These are phyloP conservation scores for Margaritispora aquatica DNA, from an alignment of 495 filamentous ascomycete genomes.

Conservation along the genomic window DNA sequence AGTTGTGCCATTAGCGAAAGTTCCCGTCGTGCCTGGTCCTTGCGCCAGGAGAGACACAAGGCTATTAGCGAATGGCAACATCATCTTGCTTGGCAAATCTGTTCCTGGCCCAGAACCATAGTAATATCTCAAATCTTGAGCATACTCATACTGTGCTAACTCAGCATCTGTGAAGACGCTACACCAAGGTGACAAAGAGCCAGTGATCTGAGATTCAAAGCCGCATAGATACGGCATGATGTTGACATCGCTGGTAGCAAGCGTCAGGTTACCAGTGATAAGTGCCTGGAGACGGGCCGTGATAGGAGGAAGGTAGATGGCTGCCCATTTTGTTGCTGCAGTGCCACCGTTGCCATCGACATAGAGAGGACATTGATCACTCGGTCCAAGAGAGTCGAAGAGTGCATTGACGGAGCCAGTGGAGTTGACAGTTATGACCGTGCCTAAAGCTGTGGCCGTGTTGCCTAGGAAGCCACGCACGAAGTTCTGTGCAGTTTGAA, in stretches of 20 bases:
- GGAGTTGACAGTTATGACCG: conserved; percentile 45
- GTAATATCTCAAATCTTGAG: conserved; percentile 54
- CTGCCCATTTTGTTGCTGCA: conserved; percentile 29
- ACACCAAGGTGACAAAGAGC: conserved; percentile 47
- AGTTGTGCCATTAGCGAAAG: conserved; percentile 29
- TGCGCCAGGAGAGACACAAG: conserved; percentile 40
- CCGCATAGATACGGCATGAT: conserved; percentile 55
- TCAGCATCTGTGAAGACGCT: conserved; percentile 45
- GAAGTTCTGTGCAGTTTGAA: conserved; percentile 48
- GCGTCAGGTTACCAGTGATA: conserved; percentile 41
- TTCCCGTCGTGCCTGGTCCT: conserved; percentile 38
- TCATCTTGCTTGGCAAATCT: conserved; percentile 37
- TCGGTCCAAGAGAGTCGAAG: conserved; percentile 48
- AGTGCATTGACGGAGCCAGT: conserved; percentile 34
- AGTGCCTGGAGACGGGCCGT: conserved; percentile 40
- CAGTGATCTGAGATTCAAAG: conserved; percentile 54
- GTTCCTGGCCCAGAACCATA: conserved; percentile 49
- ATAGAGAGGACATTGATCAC: conserved; percentile 49
- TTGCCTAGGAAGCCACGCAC: conserved; percentile 46
- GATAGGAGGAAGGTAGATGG: conserved; percentile 45
- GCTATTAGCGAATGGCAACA: conserved; percentile 44
- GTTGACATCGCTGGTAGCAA: conserved; percentile 41
- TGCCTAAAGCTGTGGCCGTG: conserved; percentile 38
- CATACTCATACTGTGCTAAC: conserved; percentile 49
- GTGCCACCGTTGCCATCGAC: conserved; percentile 37